Evolutionary conservation across 139 green algal genomes (phyloP).

Genomic region (Ulvella scutata): DNA sequence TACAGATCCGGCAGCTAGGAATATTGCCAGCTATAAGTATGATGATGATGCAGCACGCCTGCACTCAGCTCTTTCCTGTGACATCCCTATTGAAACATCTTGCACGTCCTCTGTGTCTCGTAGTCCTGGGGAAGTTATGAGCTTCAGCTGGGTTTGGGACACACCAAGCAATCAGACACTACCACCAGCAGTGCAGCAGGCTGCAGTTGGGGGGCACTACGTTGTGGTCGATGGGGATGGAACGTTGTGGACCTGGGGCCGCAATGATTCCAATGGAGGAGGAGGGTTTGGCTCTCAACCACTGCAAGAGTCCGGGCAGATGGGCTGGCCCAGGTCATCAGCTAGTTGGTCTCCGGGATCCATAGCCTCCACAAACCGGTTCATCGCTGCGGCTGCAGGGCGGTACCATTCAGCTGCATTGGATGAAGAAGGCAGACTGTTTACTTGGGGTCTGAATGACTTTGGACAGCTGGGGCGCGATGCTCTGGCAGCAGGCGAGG

Average conservation of each 20-base stretch:
- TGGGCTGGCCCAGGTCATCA: not conserved
- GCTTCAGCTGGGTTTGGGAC: too few species aligned
- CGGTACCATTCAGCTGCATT: not conserved
- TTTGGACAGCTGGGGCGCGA: not conserved
- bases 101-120: too few species aligned
- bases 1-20: too few species aligned
- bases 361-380: not conserved
- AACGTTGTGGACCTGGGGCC: conserved; percentile 7
- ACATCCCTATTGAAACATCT: too few species aligned
- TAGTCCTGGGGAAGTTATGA: too few species aligned
- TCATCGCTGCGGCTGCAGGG: conserved; percentile 8
- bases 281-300: conserved; percentile 8
- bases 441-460: conserved; percentile 7
- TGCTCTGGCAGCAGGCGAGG: not conserved
- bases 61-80: too few species aligned
- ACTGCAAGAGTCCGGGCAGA: conserved; percentile 11
- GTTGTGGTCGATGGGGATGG: not conserved
- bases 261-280: conserved; percentile 11
- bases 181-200: not conserved
- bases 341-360: not conserved
- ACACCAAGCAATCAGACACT: too few species aligned
- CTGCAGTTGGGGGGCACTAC: not conserved
- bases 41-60: too few species aligned
- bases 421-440: not conserved
- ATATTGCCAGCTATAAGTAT: too few species aligned